A percentile compares a stretch with the other conserved stretches of the same genome.
phyloP scores from a whole-genome alignment of 2,329 filamentous ascomycete species.

The Alternaria sp. region DNA sequence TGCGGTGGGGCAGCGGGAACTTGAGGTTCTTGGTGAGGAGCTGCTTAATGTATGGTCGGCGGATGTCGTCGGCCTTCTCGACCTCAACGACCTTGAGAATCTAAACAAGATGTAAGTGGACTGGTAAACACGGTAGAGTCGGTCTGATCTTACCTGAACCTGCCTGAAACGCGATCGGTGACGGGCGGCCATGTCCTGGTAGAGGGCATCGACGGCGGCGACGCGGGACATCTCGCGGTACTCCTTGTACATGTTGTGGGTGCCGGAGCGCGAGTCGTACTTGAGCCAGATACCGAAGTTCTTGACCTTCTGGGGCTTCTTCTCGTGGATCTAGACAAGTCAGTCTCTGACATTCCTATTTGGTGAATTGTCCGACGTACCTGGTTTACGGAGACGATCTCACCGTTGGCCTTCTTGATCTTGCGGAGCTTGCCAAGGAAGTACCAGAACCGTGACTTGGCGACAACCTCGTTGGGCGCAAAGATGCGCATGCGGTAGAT shows the following conservation, averaged over 20 bases:
- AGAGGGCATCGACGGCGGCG: conserved; percentile 94
- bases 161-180: conserved; percentile 98
- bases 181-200: conserved; percentile 99
- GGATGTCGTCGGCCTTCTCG: conserved; percentile 92
- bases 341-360: conserved; percentile 11
- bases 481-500: conserved; percentile 99
- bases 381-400: conserved; percentile 97
- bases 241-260: conserved; percentile 99
- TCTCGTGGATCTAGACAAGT: conserved; percentile 84
- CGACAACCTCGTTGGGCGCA: conserved; percentile 95
- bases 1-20: conserved; percentile 98
- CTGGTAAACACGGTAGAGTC: not conserved
- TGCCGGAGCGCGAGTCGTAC: conserved; percentile 99
- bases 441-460: conserved; percentile 99
- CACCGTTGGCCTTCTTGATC: conserved; percentile 99
- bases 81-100: conserved; percentile 98
- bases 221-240: conserved; percentile 98
- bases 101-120: conserved; percentile 57
- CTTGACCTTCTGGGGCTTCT: conserved; percentile 99
- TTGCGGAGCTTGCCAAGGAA: conserved; percentile 99
- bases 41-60: conserved; percentile 99
- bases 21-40: conserved; percentile 92
- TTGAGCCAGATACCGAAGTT: conserved; percentile 99
- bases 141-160: conserved; percentile 79
- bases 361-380: conserved; percentile 67